Evolutionary conservation across 805 yeast genomes (phyloP).

Genomic region (Nakazawaea ernobii): DNA sequence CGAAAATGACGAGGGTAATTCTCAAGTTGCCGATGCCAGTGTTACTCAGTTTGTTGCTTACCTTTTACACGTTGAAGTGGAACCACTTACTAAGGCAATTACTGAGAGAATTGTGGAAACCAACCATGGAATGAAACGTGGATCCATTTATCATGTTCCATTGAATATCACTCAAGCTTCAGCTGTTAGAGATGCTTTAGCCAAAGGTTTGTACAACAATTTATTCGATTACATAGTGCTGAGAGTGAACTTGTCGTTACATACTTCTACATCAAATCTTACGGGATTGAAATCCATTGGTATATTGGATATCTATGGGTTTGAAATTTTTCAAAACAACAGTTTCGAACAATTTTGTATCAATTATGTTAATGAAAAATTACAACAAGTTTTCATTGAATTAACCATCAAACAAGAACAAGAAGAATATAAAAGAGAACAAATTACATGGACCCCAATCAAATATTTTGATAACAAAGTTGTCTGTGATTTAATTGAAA

Average conservation of each 20-base stretch:
- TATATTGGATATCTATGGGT: constrained; percentile 91
- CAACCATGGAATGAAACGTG: constrained; percentile 81
- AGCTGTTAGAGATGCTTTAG: constrained; percentile 91
- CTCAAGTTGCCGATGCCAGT: constrained; percentile 73
- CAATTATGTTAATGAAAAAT: constrained; percentile 91
- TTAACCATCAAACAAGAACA: constrained; percentile 95
- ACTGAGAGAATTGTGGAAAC: constrained; percentile 86
- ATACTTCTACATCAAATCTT: constrained; percentile 13
- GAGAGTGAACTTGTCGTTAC: constrained; percentile 77
- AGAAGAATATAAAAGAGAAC: constrained; percentile 93
- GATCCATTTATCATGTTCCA: constrained; percentile 92
- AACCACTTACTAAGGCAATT: constrained; percentile 58
- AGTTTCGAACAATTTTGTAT: constrained; percentile 94
- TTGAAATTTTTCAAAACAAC: constrained; percentile 92
- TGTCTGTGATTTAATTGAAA: constrained; percentile 95
- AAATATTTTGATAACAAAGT: constrained; percentile 93
- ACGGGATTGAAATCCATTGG: constrained; percentile 63
- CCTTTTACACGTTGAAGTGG: constrained; percentile 72
- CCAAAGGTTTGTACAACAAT: constrained; percentile 89
- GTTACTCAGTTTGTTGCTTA: constrained; percentile 96
- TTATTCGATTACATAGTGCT: constrained; percentile 95
- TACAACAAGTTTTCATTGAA: constrained; percentile 95
- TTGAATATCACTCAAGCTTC: constrained; percentile 87
- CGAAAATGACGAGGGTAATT: constrained; percentile 84
- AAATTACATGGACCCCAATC: constrained; percentile 96